Base-by-base conservation (phyloP, 345 rosid species). In the Hibiscus trionum region DNA sequence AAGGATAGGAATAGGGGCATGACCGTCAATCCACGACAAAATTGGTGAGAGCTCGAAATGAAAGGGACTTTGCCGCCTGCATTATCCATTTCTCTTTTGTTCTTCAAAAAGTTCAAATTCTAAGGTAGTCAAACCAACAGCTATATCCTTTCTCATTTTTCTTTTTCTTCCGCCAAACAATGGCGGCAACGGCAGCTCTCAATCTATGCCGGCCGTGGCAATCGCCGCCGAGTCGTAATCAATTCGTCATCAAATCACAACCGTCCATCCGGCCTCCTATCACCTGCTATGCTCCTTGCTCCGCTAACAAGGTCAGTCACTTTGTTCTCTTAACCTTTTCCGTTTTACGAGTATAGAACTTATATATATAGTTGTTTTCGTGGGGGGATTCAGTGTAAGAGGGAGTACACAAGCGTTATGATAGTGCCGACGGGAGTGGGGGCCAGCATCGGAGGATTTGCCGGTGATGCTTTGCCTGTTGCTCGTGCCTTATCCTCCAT, bases 351-450 rank as follows among this genome's bases (percentile, higher is more conserved):
- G 11, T 11, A 10, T 21, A 21, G 31, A 7, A 26, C 12, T n/a
- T n/a, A 24, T 44, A 6, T 1, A 24, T 44, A 3, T 66, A 46
- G 12, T 5, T 4, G 37, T 61, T 15, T 31, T 15, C 21, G 27
- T 49, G 37, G n/a, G 17, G 17, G 15, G 42, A 63, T 71, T 71
- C 86, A 85, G 86, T 81, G 82, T 44, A 80, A 75, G 74, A 81
- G 83, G 81, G 87, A 80, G 29, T 88, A 88, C 79, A 86, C 90
- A 1, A 86, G 86, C 74, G 90, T 88, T 33, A 79, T 86, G 88
- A 84, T 86, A 72, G 86, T 86, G 29, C 92, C 88, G 24, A 84
- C 92, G 0, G 88, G 90, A 33, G 88, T 86, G 1, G 90, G 90
- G 2, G 90, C 90, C 19, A 56, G 84, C 62, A 82, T 86, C 15